Evolutionary conservation across 306 rosid species (phyloP).

Genomic region (Lotus japonicus): DNA sequence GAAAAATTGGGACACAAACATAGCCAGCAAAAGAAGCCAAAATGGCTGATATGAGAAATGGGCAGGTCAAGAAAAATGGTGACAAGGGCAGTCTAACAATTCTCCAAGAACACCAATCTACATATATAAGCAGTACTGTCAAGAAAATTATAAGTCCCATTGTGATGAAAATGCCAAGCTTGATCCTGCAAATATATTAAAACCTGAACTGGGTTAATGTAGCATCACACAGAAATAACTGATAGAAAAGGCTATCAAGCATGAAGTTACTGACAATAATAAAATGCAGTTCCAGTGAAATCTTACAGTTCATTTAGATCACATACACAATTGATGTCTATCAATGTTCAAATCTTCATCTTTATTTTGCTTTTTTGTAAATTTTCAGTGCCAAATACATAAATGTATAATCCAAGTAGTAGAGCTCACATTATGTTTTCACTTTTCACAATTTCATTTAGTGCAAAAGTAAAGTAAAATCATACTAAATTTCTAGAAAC

Average conservation of each 20-base stretch:
- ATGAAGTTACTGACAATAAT: neutral
- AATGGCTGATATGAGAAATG: conserved; percentile 66
- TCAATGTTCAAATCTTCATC: conserved; percentile 8
- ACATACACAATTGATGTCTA: neutral
- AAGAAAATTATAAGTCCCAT: conserved; percentile 51
- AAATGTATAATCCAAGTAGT: neutral
- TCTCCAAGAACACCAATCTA: conserved; percentile 93
- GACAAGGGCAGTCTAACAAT: conserved; percentile 77
- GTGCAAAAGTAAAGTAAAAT: neutral
- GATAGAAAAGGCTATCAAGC: conserved; percentile 10
- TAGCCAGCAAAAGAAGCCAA: conserved; percentile 76
- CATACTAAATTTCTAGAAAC: neutral
- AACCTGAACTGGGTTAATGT: conserved; percentile 24
- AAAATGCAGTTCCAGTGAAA: neutral
- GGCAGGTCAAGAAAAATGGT: conserved; percentile 75
- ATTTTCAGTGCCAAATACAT: neutral
- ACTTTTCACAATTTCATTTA: neutral
- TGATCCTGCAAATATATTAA: conserved; percentile 52
- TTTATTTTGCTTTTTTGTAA: neutral
- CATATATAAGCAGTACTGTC: conserved; percentile 54
- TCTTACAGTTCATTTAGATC: conserved; percentile 6
- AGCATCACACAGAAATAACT: conserved; percentile 2
- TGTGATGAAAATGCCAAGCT: conserved; percentile 53
- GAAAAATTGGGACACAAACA: conserved; percentile 70
- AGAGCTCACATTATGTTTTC: neutral